phyloP scores from a whole-genome alignment of 768 basidiomycete species.

The Royoungia palumana region DNA sequence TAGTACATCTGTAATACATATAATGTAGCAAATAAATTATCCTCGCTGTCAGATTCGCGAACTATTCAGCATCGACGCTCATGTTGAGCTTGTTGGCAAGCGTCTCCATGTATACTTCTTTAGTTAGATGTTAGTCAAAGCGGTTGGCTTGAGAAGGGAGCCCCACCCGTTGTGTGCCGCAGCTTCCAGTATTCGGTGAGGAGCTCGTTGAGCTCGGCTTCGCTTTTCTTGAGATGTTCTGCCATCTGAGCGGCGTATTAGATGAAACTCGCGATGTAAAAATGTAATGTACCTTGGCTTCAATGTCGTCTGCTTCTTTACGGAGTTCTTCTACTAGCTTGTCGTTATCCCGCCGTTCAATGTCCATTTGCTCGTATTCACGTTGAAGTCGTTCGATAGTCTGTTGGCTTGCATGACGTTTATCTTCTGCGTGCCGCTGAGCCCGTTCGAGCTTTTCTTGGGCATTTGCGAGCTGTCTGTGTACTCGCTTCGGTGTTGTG shows the following conservation, averaged over 20 bases:
- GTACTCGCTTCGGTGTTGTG: slow-evolving; percentile 55
- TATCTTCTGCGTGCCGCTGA: slow-evolving; percentile 77
- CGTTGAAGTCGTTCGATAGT: slow-evolving; percentile 72
- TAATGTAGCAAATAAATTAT: slow-evolving; percentile 20
- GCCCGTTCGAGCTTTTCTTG: slow-evolving; percentile 79
- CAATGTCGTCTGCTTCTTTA: slow-evolving; percentile 63
- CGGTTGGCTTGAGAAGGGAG: background rate
- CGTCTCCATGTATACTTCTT: slow-evolving; percentile 86
- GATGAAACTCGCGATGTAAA: background rate
- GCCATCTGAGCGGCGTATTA: slow-evolving; percentile 51
- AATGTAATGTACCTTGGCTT: slow-evolving; percentile 49
- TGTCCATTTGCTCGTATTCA: slow-evolving; percentile 76
- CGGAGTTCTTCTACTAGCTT: slow-evolving; percentile 75
- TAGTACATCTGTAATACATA: slow-evolving; percentile 9
- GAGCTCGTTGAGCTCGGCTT: slow-evolving; percentile 76
- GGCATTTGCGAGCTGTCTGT: slow-evolving; percentile 77
- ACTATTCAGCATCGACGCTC: slow-evolving; percentile 35
- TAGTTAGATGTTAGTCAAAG: slow-evolving; percentile 3
- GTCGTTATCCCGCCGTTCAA: slow-evolving; percentile 75
- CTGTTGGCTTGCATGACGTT: slow-evolving; percentile 65
- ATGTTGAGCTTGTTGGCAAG: slow-evolving; percentile 77
- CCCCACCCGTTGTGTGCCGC: slow-evolving; percentile 68
- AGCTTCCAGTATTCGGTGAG: slow-evolving; percentile 82
- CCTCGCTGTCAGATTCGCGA: background rate
- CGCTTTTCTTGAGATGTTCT: slow-evolving; percentile 70